Base-by-base conservation (phyloP, 75 land plant species). In the Isoetes taiwanensis region DNA sequence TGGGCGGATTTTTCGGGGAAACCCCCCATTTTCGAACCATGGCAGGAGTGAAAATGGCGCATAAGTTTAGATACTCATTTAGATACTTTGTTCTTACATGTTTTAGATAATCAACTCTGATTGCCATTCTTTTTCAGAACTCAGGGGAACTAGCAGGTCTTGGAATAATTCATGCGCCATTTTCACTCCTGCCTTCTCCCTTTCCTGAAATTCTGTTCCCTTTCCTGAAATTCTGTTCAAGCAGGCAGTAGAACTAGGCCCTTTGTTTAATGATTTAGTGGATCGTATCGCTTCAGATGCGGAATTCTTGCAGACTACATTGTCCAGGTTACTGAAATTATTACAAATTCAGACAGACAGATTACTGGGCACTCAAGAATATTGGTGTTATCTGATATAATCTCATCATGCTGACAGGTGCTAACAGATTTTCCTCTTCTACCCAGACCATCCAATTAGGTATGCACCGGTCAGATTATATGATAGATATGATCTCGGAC, bases 401-500 rank as follows among this genome's bases (percentile, higher is more conserved):
- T n/a, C n/a, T n/a, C n/a, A n/a, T n/a, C n/a, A n/a, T n/a, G n/a
- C n/a, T n/a, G n/a, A n/a, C n/a, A n/a, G n/a, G n/a, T n/a, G n/a
- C n/a, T n/a, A n/a, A n/a, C n/a, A n/a, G n/a, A n/a, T n/a, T n/a
- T n/a, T n/a, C n/a, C n/a, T n/a, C n/a, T n/a, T n/a, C n/a, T n/a
- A n/a, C n/a, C n/a, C 65, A 87, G 95, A 78, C 76, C 4, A 81
- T 89, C 41, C 78, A 78, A 37, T 58, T 94, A 43, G 99, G 99
- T 56, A 64, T 94, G 50, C 95, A 89, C 64, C 85, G 99, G 8
- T 89, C 96, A 54, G 99, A 94, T 63, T 94, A 94, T 46, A 94
- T 94, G 99, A 71, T 85, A 43, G 99, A 94, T 76, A 69, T 74
- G 31, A 76, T 75, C 41, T 81, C 99, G 32, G 84, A n/a, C n/a